Base-by-base conservation (phyloP, 192 early-diverging fungal species). In the Mortierella alpina region DNA sequence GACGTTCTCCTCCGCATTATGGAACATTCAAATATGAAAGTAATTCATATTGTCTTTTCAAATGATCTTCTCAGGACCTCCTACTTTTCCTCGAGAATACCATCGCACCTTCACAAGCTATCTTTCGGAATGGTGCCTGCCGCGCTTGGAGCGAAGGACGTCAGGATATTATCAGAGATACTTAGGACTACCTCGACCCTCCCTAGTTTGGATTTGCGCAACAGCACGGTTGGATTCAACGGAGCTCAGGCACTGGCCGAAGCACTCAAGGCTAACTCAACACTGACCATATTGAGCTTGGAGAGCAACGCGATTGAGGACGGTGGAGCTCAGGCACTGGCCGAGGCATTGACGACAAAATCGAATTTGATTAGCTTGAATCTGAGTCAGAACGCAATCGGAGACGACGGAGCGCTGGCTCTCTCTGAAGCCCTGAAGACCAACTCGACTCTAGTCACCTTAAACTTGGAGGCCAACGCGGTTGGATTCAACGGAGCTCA, bases 291-390 rank as follows among this genome's bases (percentile, higher is more conserved):
- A 0, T 60, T 60, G 22, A 31, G 23, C 15, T 44, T 60, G 31
- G 14, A 15, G 15, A 20, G 42, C 59, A 41, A 60, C 42, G 13
- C 15, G 42, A 60, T 18, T 60, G 59, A 44, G 15, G 23, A 60
- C 8, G 2, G 39, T 9, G 59, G 59, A 8, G 59, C 42, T 60
- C 12, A 31, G 18, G 59, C 59, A 23, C 42, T 60, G 22, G 59
- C 59, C 17, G 42, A 60, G 42, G 42, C 12, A 14, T 14, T 60
- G 6, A 60, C 15, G 42, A 41, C 42, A 23, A 41, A 60, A 6
- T 60, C 59, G 13, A 5, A 31, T 31, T 13, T 60, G 59, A 60
- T 22, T 60, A 41, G 17, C 10, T 23, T 60, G n/a, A 60, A 60
- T 13, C 23, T 60, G 42, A 15, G 23, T 17, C 17, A 5, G 17